Evolutionary conservation across 1,284 basidiomycete species (phyloP), one percentile per base, ranked within the genome.

Genomic region (Dichomitus squalens): DNA sequence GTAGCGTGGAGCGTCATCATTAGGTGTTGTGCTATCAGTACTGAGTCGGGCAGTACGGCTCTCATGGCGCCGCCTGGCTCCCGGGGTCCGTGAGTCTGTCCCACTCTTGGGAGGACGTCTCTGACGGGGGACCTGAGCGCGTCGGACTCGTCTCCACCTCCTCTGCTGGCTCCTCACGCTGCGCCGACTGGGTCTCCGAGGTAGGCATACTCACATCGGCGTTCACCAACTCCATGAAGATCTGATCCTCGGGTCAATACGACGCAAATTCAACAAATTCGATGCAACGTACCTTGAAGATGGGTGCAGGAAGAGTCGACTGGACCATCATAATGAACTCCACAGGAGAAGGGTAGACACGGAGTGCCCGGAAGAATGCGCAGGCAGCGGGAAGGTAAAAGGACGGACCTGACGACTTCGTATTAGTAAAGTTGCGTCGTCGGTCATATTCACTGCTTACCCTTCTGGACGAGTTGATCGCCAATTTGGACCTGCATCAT

Each of bases 311-410:
- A 44, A 96, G 86, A 43, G 95, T 95, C 77, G 93, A 92, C 76
- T 98, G 88, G 73, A 97, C 97, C 68, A 98, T 93, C 72, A 88
- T 84, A 66, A 96, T 88, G 64, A 98, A 85, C 73, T 98, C 95
- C 43, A 95, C 85, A 9, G 95, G 94, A 48, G 90, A 86, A 55
- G 96, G 96, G 78, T 98, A 99, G 44, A 97, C 95, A 58, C 93
- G 86, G 61, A 98, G 85, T 5, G 95, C 96, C 58, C 92, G 86
- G 83, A 90, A 98, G 84, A 98, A 98, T 53, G 90, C 86, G 69
- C 93, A 78, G 27, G 97, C 95, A 7, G 96, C 90, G 18, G 87
- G 81, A 46, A 96, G 80, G 68, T 90, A 79, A 74, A 87, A 87
- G 38, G 81, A 75, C 46, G 92, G 89, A 40, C 93, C 94, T 96